Evolutionary conservation across 257 asterid genomes (phyloP).

Genomic region (Nicotiana noctiflora): DNA sequence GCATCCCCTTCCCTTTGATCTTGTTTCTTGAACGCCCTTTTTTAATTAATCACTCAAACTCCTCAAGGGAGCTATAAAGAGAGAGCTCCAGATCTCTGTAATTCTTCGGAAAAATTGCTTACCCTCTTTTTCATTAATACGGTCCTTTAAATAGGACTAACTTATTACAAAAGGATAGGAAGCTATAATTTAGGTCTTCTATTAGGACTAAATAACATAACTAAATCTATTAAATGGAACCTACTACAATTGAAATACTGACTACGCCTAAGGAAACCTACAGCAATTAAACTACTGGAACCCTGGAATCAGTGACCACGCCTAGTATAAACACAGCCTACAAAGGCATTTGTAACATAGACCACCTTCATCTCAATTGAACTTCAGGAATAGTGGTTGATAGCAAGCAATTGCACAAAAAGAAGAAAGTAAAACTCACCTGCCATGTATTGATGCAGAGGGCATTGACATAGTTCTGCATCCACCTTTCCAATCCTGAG

Average conservation of each 20-base stretch:
- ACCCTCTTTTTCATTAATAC: not conserved
- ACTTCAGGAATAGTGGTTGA: not conserved
- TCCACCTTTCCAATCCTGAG: conserved; percentile 47
- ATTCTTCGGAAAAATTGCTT: no score
- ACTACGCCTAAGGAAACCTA: not conserved
- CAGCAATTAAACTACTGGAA: not conserved
- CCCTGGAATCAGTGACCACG: not conserved
- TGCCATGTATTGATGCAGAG: conserved; percentile 99
- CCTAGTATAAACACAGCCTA: not conserved
- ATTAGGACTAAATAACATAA: not conserved
- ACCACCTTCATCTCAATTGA: not conserved
- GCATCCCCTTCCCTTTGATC: not conserved
- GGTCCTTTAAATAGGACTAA: not conserved
- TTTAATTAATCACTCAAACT: not conserved
- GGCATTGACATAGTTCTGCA: conserved; percentile 60
- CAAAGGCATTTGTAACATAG: not conserved
- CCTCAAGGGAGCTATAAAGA: not conserved
- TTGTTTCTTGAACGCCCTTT: not conserved
- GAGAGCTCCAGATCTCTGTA: no score
- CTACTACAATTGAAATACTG: not conserved
- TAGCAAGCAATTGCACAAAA: not conserved
- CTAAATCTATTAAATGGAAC: not conserved
- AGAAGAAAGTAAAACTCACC: conserved; percentile 30
- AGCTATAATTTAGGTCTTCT: not conserved
- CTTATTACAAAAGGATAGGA: not conserved